phyloP scores from a whole-genome alignment of 176 grass and related monocot species.

The Guadua angustifolia region DNA sequence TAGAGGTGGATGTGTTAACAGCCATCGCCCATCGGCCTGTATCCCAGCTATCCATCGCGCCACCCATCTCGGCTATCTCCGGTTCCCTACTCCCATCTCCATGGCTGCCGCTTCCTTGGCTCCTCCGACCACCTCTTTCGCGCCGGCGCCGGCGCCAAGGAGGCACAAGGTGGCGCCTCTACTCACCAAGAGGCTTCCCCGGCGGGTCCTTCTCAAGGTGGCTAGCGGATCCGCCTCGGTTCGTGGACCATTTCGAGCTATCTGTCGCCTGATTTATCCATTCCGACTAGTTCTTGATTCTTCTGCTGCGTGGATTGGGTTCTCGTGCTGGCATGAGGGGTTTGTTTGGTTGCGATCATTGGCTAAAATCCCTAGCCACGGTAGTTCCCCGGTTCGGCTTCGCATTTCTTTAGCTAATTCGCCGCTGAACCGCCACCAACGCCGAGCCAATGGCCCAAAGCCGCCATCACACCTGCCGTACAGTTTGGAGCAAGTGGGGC shows the following conservation, averaged over 20 bases:
- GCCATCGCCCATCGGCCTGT: neutral
- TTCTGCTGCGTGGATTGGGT: neutral
- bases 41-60: neutral
- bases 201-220: slow-evolving; percentile 29
- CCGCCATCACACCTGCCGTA: neutral
- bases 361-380: neutral
- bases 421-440: neutral
- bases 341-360: neutral
- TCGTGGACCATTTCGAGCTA: slow-evolving; percentile 9
- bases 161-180: neutral
- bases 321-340: neutral
- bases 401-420: neutral
- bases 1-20: no score
- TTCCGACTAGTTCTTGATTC: slow-evolving; percentile 7
- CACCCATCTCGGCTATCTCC: slow-evolving; percentile 21
- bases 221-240: slow-evolving; percentile 39
- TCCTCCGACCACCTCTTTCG: slow-evolving; percentile 39
- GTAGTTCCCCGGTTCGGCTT: neutral
- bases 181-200: neutral
- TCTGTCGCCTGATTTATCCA: neutral
- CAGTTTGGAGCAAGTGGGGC: neutral
- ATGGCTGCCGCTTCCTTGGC: slow-evolving; percentile 42
- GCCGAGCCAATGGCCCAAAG: neutral
- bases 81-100: neutral
- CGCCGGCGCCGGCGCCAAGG: slow-evolving; percentile 18